These are phyloP conservation scores for Penicillium canariense DNA, from an alignment of 495 filamentous ascomycete species.

Conservation along the genomic window DNA sequence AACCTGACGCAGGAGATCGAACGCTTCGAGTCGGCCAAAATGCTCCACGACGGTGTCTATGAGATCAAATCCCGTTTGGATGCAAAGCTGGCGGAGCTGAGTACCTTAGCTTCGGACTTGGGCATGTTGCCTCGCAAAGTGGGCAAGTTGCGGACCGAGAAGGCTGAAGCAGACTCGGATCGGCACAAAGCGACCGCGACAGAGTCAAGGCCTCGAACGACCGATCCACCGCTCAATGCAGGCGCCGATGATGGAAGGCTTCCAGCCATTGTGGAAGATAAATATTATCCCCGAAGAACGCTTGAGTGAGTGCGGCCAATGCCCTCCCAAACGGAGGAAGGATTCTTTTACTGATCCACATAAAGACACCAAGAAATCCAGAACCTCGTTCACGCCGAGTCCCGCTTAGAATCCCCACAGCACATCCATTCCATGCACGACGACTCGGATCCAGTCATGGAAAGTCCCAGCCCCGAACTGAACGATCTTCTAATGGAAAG, in stretches of 20 bases:
- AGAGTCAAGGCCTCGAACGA: constrained; percentile 14
- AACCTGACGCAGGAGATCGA: constrained; percentile 69
- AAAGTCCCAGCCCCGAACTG: constrained; percentile 46
- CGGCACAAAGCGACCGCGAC: constrained; percentile 17
- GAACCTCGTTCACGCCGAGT: constrained; percentile 46
- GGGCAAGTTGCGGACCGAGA: constrained; percentile 19
- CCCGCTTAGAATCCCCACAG: constrained; percentile 57
- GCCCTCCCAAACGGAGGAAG: background rate
- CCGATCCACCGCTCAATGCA: constrained; percentile 11
- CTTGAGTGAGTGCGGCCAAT: constrained; percentile 58
- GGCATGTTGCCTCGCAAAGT: constrained; percentile 48
- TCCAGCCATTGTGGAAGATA: constrained; percentile 82
- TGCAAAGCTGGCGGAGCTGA: constrained; percentile 64
- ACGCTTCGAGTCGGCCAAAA: constrained; percentile 40
- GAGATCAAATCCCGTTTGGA: constrained; percentile 69
- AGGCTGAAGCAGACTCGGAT: constrained; percentile 12
- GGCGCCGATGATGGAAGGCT: constrained; percentile 59
- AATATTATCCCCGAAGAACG: constrained; percentile 68
- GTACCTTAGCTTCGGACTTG: constrained; percentile 60
- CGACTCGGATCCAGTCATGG: constrained; percentile 55
- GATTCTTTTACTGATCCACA: constrained; percentile 12
- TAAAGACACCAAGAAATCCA: constrained; percentile 43
- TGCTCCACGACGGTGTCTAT: constrained; percentile 53
- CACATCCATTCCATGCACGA: constrained; percentile 62
- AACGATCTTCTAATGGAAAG: constrained; percentile 8